phyloP scores from a whole-genome alignment of 2,329 filamentous ascomycete species.

The Akanthomyces dipterigenus region DNA sequence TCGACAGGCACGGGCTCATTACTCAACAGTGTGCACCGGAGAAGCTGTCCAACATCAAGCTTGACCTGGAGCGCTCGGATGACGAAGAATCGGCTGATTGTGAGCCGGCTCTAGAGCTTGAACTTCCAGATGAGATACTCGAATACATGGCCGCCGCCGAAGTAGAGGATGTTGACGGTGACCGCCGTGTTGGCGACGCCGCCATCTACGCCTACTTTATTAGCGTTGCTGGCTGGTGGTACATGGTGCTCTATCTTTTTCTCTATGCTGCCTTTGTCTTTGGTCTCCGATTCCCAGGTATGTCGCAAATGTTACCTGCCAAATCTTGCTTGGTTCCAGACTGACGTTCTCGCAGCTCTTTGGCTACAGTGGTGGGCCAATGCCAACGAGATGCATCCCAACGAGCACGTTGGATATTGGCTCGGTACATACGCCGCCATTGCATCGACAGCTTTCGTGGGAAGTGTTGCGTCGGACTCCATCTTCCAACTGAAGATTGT shows the following conservation, averaged over 20 bases:
- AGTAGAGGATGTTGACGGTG: slow-evolving; percentile 10
- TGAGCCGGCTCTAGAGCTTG: neutral
- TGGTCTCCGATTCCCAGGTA: slow-evolving; percentile 18
- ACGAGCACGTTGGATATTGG: slow-evolving; percentile 19
- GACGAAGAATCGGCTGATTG: neutral
- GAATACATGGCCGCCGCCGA: slow-evolving; percentile 13
- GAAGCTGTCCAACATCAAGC: slow-evolving; percentile 6
- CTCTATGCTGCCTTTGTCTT: slow-evolving; percentile 17
- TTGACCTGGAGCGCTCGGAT: neutral
- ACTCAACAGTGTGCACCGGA: slow-evolving; percentile 17
- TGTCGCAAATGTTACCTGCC: neutral
- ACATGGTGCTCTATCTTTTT: slow-evolving; percentile 15
- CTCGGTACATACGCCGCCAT: slow-evolving; percentile 17
- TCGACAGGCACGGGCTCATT: slow-evolving; percentile 18
- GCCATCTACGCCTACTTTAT: slow-evolving; percentile 17
- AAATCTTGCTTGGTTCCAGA: neutral
- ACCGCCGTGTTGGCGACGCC: slow-evolving; percentile 15
- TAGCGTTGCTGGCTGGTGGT: slow-evolving; percentile 15
- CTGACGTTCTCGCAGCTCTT: slow-evolving; percentile 14
- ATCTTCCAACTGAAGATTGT: slow-evolving; percentile 20
- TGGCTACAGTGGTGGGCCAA: slow-evolving; percentile 24
- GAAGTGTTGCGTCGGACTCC: slow-evolving; percentile 11
- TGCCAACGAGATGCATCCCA: slow-evolving; percentile 16
- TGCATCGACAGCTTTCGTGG: slow-evolving; percentile 14
- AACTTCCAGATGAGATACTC: slow-evolving; percentile 15